Percentiles rank a stretch among this genome's conserved stretches.
Evolutionary conservation across 1,284 basidiomycete species (phyloP).

Genomic region (Melanopsichium pennsylvanicum): DNA sequence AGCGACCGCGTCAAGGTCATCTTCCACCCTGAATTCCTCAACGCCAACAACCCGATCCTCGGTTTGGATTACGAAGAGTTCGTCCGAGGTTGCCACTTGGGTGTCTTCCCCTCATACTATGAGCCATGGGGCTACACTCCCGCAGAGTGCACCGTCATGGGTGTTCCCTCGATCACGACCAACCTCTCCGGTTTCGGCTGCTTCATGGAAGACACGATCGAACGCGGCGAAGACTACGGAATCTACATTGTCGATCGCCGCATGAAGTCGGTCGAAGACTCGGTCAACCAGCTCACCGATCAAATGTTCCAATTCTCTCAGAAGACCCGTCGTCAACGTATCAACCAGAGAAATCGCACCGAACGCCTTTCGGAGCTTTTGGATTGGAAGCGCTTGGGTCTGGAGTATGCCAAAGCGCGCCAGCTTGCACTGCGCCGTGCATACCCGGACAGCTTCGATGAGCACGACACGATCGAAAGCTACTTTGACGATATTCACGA

Average conservation of each 20-base stretch:
- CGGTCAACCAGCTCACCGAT: slow-evolving; percentile 74
- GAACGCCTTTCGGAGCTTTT: slow-evolving; percentile 79
- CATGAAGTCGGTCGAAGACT: slow-evolving; percentile 87
- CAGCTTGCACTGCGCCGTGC: slow-evolving; percentile 90
- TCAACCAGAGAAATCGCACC: slow-evolving; percentile 97
- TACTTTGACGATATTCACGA: slow-evolving; percentile 71
- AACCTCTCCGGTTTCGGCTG: slow-evolving; percentile 97
- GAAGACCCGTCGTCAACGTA: slow-evolving; percentile 93
- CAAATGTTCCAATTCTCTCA: slow-evolving; percentile 72
- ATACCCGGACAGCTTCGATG: slow-evolving; percentile 88
- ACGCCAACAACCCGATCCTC: slow-evolving; percentile 94
- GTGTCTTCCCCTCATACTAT: slow-evolving; percentile 94
- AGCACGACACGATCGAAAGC: slow-evolving; percentile 71
- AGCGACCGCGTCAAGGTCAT: slow-evolving; percentile 91
- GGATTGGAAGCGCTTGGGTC: slow-evolving; percentile 97
- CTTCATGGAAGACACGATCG: slow-evolving; percentile 99
- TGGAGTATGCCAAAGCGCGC: slow-evolving; percentile 94
- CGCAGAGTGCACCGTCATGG: slow-evolving; percentile 79
- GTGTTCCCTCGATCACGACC: slow-evolving; percentile 94
- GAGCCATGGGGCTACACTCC: slow-evolving; percentile 87
- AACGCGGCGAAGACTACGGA: slow-evolving; percentile 72
- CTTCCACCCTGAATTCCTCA: slow-evolving; percentile 98
- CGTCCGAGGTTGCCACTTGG: slow-evolving; percentile 94
- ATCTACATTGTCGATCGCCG: slow-evolving; percentile 92
- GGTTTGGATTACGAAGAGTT: slow-evolving; percentile 99